Percentiles rank a stretch among this genome's conserved stretches.
Conservation (phyloP, 163 green algal species). For the Chloroidium sp. region DNA sequence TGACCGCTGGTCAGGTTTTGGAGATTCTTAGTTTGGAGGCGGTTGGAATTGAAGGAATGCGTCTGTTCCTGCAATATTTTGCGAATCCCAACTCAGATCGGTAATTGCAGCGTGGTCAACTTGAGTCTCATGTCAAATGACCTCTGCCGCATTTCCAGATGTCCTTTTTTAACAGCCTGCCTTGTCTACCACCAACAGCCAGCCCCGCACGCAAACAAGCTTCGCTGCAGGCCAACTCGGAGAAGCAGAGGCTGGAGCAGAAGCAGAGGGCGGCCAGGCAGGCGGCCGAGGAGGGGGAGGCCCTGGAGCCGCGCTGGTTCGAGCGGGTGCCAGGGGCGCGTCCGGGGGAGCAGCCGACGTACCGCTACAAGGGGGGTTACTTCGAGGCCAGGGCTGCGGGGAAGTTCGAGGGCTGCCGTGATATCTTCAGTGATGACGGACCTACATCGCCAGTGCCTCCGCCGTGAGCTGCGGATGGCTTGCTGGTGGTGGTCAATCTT, state of each 20-base stretch:
- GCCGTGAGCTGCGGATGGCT: no score
- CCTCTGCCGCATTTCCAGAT: neutral
- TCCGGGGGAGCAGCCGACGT: neutral
- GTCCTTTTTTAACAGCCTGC: neutral
- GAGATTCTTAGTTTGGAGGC: no score
- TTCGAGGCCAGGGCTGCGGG: slow-evolving; percentile 39
- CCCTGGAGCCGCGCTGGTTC: slow-evolving; percentile 61
- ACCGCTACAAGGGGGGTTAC: slow-evolving; percentile 53
- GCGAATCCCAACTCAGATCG: no score
- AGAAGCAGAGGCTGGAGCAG: slow-evolving; percentile 69
- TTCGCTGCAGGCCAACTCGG: slow-evolving; percentile 40
- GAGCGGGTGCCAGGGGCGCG: slow-evolving; percentile 2
- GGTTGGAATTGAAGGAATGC: no score
- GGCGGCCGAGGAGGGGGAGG: slow-evolving; percentile 36
- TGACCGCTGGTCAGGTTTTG: no score
- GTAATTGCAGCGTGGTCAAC: no score
- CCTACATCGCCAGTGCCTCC: no score
- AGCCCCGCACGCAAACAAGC: no score
- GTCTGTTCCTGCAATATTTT: no score
- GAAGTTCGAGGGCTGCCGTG: slow-evolving; percentile 40
- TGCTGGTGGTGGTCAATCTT: no score
- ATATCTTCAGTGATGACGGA: slow-evolving; percentile 35
- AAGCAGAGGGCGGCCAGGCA: slow-evolving; percentile 49
- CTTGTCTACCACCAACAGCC: no score
- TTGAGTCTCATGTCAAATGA: neutral